Evolutionary conservation across 495 filamentous ascomycete genomes (phyloP).

Genomic region (Daldinia vernicosa): DNA sequence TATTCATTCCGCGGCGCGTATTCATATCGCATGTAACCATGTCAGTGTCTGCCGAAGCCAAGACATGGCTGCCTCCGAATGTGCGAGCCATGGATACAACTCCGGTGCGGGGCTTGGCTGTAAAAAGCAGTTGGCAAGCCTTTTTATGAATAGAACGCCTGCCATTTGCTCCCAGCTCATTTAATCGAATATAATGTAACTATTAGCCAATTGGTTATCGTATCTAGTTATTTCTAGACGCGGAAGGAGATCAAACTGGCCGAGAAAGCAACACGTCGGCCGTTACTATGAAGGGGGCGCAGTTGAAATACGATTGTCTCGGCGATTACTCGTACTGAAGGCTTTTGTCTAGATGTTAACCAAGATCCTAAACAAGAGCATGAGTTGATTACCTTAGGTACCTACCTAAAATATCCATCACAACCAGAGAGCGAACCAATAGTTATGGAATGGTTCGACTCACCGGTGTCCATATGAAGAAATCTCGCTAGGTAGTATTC

Average conservation of each 20-base stretch:
- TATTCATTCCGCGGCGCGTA: constrained; percentile 8
- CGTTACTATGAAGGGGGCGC: not conserved
- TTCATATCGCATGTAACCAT: constrained; percentile 10
- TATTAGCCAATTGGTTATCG: constrained; percentile 27
- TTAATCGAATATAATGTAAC: constrained; percentile 30
- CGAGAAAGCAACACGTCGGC: constrained; percentile 2
- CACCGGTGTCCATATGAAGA: not conserved
- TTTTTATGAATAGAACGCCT: not conserved
- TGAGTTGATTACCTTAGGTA: not conserved
- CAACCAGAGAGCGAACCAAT: not conserved
- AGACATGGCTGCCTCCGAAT: constrained; percentile 27
- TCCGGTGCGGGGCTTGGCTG: constrained; percentile 40
- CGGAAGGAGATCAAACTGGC: not conserved
- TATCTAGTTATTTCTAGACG: constrained; percentile 1
- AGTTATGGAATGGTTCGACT: not conserved
- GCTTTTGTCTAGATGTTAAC: not conserved
- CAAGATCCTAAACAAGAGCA: not conserved
- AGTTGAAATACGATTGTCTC: not conserved
- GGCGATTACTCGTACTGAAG: not conserved
- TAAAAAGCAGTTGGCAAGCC: constrained; percentile 34
- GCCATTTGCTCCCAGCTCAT: constrained; percentile 11
- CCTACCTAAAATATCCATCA: not conserved
- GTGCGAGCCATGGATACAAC: constrained; percentile 28
- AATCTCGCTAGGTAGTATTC: not conserved
- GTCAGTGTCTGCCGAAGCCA: constrained; percentile 37